These are phyloP conservation scores for Fusarium lateritium DNA, from an alignment of 2,329 filamentous ascomycete species.

Conservation along the genomic window DNA sequence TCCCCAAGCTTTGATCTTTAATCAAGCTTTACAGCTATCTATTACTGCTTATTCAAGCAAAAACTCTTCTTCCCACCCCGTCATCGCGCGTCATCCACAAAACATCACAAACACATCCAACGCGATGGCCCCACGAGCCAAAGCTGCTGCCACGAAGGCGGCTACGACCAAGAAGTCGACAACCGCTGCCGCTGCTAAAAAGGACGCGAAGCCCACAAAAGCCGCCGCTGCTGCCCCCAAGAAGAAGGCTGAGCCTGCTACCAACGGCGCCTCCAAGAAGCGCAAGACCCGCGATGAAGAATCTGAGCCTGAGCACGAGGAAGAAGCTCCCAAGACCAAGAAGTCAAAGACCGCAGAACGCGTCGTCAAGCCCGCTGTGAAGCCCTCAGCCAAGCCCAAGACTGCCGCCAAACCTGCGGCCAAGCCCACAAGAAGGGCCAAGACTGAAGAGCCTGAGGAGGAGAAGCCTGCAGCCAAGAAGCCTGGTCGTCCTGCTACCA, in stretches of 20 bases:
- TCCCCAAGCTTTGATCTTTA: background rate
- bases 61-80: background rate
- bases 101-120: slow-evolving; percentile 23
- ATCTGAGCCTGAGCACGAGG: slow-evolving; percentile 49
- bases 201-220: slow-evolving; percentile 45
- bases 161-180: slow-evolving; percentile 48
- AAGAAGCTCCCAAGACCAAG: slow-evolving; percentile 48
- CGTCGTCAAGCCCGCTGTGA: slow-evolving; percentile 49
- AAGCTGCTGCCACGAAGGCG: slow-evolving; percentile 48
- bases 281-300: slow-evolving; percentile 49
- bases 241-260: slow-evolving; percentile 41
- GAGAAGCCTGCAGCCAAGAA: slow-evolving; percentile 54
- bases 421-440: slow-evolving; percentile 44
- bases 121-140: slow-evolving; percentile 54
- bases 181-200: slow-evolving; percentile 44
- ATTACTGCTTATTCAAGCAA: background rate
- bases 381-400: slow-evolving; percentile 47
- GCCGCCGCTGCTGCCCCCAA: slow-evolving; percentile 31
- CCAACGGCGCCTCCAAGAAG: slow-evolving; percentile 49
- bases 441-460: slow-evolving; percentile 61
- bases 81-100: slow-evolving; percentile 26
- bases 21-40: slow-evolving; percentile 4
- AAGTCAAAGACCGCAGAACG: slow-evolving; percentile 48
- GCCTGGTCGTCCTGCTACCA: slow-evolving; percentile 24
- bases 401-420: slow-evolving; percentile 38